Evolutionary conservation across 768 basidiomycete genomes (phyloP), one percentile per base, ranked within the genome.

Genomic region (Atractiella rhizophila): DNA sequence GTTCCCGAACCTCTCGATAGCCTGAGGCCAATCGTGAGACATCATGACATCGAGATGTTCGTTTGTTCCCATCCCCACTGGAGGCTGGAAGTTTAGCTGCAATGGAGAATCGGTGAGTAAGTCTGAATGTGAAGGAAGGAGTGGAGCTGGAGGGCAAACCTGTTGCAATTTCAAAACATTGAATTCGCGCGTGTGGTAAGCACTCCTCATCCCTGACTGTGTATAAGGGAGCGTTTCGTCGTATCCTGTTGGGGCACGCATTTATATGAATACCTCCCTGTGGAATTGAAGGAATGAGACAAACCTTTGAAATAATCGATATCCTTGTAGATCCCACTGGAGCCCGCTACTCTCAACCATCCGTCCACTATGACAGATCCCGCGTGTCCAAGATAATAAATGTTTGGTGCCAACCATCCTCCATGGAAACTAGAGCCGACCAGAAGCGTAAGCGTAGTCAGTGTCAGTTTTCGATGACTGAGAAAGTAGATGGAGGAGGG

Each of bases 21-120:
- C 66, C 30, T 69, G 67, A 0, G 91, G 91, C 91, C 88, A 98
- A 59, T 96, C 91, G 55, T 98, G 88, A 2, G 86, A 94, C 27
- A 96, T 65, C 63, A 94, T 80, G 21, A 96, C 67, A 23, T 71
- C 60, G 5, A 73, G 67, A 9, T 10, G 5, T 0, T 30, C 12
- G 7, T 41, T 39, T 18, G 43, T 39, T 38, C 35, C 19, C 29
- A 46, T 48, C 42, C 46, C 44, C 47, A n/a, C n/a, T n/a, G n/a
- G n/a, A n/a, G n/a, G n/a, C n/a, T n/a, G n/a, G 29, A 30, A 16
- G 16, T 30, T 30, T 2, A 30, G 16, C 29, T 66, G 63, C 10
- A 2, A 18, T n/a, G 12, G 24, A 34, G 15, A 24, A 23, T 23
- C 25, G 4, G 39, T 11, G 5, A n/a, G 40, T 28, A 29, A 37